Conservation (phyloP, 2,329 filamentous ascomycete genomes). For the Xylariaceae sp. region DNA sequence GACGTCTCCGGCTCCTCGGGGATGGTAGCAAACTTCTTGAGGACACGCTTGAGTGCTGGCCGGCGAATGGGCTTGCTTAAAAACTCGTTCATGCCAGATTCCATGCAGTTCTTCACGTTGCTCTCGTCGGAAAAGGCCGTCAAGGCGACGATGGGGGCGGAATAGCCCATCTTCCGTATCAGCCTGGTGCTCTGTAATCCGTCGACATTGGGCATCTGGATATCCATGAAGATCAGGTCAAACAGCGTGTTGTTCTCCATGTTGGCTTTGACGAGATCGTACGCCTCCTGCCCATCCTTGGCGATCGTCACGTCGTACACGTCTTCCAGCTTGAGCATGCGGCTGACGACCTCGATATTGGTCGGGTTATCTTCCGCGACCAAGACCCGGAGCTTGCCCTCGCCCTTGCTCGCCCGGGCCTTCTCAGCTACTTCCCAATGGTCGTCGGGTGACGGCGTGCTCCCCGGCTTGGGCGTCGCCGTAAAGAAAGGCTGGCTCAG, state of each 20-base stretch:
- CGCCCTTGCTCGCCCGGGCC: constrained; percentile 56
- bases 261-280: constrained; percentile 75
- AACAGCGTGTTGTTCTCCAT: constrained; percentile 70
- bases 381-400: constrained; percentile 67
- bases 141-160: constrained; percentile 80
- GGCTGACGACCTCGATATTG: constrained; percentile 54
- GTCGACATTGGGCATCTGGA: constrained; percentile 91
- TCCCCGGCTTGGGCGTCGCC: constrained; percentile 33
- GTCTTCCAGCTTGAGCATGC: constrained; percentile 68
- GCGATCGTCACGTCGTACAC: constrained; percentile 86
- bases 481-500: constrained; percentile 78
- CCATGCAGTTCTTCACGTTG: constrained; percentile 80
- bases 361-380: constrained; percentile 69
- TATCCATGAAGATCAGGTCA: constrained; percentile 92
- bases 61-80: constrained; percentile 70
- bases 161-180: constrained; percentile 82
- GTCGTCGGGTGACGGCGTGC: constrained; percentile 43
- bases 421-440: constrained; percentile 61
- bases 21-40: constrained; percentile 79
- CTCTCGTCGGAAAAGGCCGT: constrained; percentile 88
- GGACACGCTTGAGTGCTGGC: constrained; percentile 79
- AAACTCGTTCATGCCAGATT: constrained; percentile 90
- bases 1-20: constrained; percentile 58
- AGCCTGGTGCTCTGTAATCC: constrained; percentile 80
- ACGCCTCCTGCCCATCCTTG: constrained; percentile 80